Evolutionary conservation across 2,329 filamentous ascomycete species (phyloP).

Genomic region (Aspergillus aculeatus): DNA sequence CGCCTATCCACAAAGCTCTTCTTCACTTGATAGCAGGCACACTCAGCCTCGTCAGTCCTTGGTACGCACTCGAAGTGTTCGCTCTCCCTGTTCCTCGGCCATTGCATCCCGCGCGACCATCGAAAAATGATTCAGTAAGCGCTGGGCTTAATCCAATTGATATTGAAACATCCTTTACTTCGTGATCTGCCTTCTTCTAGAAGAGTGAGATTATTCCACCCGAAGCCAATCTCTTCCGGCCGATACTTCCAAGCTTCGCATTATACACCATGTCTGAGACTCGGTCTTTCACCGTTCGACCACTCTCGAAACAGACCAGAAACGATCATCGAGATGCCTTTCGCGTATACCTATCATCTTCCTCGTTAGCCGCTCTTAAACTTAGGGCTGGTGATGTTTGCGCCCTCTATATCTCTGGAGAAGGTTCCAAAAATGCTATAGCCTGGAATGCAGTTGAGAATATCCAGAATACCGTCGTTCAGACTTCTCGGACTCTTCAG

Average conservation of each 20-base stretch:
- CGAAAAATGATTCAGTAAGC: no score
- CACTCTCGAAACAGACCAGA: constrained; percentile 49
- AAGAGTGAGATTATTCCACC: not conserved
- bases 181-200: not conserved
- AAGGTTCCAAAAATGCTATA: constrained; percentile 55
- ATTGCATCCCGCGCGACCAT: no score
- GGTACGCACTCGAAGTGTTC: not conserved
- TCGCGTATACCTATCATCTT: constrained; percentile 57
- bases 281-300: constrained; percentile 54
- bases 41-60: not conserved
- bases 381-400: constrained; percentile 61
- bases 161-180: not conserved
- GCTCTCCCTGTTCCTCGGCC: not conserved
- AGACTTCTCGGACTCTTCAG: constrained; percentile 72
- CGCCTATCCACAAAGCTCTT: not conserved
- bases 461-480: constrained; percentile 64
- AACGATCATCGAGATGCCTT: constrained; percentile 57
- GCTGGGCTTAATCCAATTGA: no score
- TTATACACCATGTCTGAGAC: constrained; percentile 35
- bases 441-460: constrained; percentile 63
- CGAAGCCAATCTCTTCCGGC: not conserved
- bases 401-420: constrained; percentile 36
- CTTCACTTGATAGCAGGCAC: not conserved
- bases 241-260: not conserved
- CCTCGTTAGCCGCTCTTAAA: constrained; percentile 55